Evolutionary conservation across 1,139 yeast species (phyloP), one percentile per base, ranked within the genome.

Genomic region (Diutina pseudorugosa): DNA sequence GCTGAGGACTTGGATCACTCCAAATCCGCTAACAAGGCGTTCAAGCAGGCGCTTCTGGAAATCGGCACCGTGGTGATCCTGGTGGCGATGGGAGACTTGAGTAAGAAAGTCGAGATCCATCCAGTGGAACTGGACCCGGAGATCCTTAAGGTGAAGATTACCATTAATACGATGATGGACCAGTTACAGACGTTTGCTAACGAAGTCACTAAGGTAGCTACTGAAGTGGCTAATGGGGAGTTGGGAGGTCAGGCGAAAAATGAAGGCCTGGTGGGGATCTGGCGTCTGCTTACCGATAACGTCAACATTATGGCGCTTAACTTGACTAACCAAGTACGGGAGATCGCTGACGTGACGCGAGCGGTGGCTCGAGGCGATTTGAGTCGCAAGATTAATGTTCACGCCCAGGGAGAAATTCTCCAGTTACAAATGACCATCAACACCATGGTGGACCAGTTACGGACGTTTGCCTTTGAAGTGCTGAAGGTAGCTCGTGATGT

Each of bases 401-500:
- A 85, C 64, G 93, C 93, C 18, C 94, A 85, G 62, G 94, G 94
- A 49, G 94, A 85, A 67, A 85, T 85, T 58, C 71, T 84, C 54
- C 89, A 83, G 59, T 75, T 85, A 57, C 93, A 85, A 65, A 83
- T 82, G 72, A 85, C 93, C 5, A 85, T 85, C 60, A 85, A 85
- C 62, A 78, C 88, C 56, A 87, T 85, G 96, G 95, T 86, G 71
- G 95, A 87, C 64, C 94, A 87, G 65, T 77, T 87, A 60, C 77
- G 94, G 63, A 85, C 88, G 20, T 87, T 87, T 71, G 95, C 95
- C 1, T 84, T 86, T 59, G 95, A 87, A 66, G 95, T 87, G 43
- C 85, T 94, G 2, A 79, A 90, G 57, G 94, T 87, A 33, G 95
- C 95, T 3, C 76, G 95, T 58, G 95, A 87, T 69, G 90, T 90